Percentiles rank a stretch among this genome's conserved stretches.
Evolutionary conservation across 2,329 filamentous ascomycete species (phyloP).

Genomic region (Aspergillus unguis): DNA sequence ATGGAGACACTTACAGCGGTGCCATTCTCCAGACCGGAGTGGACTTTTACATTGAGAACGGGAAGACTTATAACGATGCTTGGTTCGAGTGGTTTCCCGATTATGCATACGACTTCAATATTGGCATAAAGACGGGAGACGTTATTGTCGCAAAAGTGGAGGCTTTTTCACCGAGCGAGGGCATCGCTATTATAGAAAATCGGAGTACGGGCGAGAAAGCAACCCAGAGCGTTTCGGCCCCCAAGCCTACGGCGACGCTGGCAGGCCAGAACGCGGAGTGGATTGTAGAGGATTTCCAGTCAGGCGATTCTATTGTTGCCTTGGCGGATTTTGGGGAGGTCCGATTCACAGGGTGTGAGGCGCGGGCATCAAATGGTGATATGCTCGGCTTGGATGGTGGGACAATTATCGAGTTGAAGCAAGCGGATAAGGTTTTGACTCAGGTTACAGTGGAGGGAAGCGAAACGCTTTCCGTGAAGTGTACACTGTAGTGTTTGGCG

Average conservation of each 20-base stretch:
- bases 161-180: conserved; percentile 38
- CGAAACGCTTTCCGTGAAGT: conserved; percentile 26
- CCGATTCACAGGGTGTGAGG: conserved; percentile 31
- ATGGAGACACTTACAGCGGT: conserved; percentile 55
- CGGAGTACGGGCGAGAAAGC: conserved; percentile 51
- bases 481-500: conserved; percentile 6
- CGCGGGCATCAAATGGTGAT: conserved; percentile 24
- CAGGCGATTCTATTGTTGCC: conserved; percentile 38
- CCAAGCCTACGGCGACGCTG: conserved; percentile 41
- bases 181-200: conserved; percentile 52
- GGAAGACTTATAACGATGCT: conserved; percentile 47
- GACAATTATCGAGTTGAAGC: conserved; percentile 48
- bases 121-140: conserved; percentile 47
- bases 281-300: conserved; percentile 59
- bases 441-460: conserved; percentile 25
- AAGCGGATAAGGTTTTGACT: conserved; percentile 38
- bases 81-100: conserved; percentile 64
- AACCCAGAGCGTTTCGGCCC: conserved; percentile 49
- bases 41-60: conserved; percentile 52
- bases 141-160: conserved; percentile 42
- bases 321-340: conserved; percentile 50
- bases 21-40: conserved; percentile 59
- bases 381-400: conserved; percentile 35
- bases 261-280: conserved; percentile 60
- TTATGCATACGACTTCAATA: conserved; percentile 52